These are phyloP conservation scores for Xanthoconium stramineum DNA, from an alignment of 768 basidiomycete species.

Conservation along the genomic window DNA sequence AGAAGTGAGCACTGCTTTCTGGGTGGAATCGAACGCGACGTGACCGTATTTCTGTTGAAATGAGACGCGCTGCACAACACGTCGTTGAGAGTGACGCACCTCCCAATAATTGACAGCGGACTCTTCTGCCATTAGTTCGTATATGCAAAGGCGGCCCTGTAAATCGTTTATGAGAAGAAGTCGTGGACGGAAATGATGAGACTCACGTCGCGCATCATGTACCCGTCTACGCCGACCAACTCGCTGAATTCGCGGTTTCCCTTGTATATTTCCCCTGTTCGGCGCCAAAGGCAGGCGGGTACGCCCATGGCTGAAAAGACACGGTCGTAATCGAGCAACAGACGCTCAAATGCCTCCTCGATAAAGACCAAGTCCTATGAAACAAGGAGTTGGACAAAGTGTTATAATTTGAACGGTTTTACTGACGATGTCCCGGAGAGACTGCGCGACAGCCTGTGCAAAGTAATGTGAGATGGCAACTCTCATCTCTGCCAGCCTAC, in stretches of 20 bases:
- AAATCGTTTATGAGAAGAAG: not conserved
- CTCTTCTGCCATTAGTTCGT: slow-evolving; percentile 98
- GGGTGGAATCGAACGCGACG: slow-evolving; percentile 86
- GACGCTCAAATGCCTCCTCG: slow-evolving; percentile 94
- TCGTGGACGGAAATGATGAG: not conserved
- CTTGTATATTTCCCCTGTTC: slow-evolving; percentile 98
- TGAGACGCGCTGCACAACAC: not conserved
- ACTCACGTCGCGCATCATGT: slow-evolving; percentile 82
- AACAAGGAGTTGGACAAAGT: not conserved
- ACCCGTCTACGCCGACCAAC: slow-evolving; percentile 81
- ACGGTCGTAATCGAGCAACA: slow-evolving; percentile 93
- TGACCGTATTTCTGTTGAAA: slow-evolving; percentile 84
- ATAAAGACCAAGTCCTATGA: slow-evolving; percentile 89
- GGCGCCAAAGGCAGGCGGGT: slow-evolving; percentile 92
- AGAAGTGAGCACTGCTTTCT: slow-evolving; percentile 91
- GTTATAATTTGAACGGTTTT: not conserved
- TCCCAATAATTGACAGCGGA: slow-evolving; percentile 98
- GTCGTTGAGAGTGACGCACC: slow-evolving; percentile 39
- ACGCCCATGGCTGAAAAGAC: slow-evolving; percentile 96
- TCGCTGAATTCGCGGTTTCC: slow-evolving; percentile 95
- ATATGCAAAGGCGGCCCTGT: slow-evolving; percentile 89
- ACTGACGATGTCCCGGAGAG: slow-evolving; percentile 75
- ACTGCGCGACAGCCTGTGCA: slow-evolving; percentile 70
- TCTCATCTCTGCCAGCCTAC: slow-evolving; percentile 16
- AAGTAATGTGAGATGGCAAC: not conserved